A percentile compares a stretch with the other conserved stretches of the same genome.
These are phyloP conservation scores for Populus hybrid DNA, from an alignment of 441 rosid species.

Conservation along the genomic window DNA sequence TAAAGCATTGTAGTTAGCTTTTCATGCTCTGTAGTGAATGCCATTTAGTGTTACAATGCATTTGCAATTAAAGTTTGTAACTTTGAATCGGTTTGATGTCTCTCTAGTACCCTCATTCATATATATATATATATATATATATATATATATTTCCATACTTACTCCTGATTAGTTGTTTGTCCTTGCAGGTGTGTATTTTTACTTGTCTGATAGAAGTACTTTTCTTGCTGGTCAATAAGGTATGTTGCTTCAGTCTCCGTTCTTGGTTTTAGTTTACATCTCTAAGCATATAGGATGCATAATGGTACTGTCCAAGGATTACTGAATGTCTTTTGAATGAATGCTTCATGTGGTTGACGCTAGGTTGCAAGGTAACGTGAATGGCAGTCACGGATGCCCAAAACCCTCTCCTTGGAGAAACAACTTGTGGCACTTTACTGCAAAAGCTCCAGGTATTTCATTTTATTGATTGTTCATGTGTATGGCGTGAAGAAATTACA, in stretches of 20 bases:
- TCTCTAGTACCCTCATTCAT: neutral
- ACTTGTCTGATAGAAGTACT: constrained; percentile 13
- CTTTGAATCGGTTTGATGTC: neutral
- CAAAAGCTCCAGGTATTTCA: constrained; percentile 80
- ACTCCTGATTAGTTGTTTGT: constrained; percentile 8
- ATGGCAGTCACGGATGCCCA: constrained; percentile 74
- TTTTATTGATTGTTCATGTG: neutral
- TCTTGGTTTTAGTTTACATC: neutral
- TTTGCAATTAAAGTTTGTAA: neutral
- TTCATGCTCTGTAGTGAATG: neutral
- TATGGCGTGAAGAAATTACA: constrained; percentile 2
- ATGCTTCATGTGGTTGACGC: constrained; percentile 12
- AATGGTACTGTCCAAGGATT: neutral
- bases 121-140: too few species aligned
- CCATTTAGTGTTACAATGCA: neutral
- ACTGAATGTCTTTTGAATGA: neutral
- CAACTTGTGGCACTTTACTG: constrained; percentile 81
- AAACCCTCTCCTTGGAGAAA: constrained; percentile 82
- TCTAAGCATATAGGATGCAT: neutral
- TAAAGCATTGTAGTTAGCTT: too few species aligned
- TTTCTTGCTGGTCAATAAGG: constrained; percentile 18
- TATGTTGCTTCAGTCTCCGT: neutral
- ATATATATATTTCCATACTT: neutral
- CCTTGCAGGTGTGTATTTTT: constrained; percentile 26
- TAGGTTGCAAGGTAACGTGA: constrained; percentile 21